Percentiles rank a stretch among this genome's conserved stretches.
Evolutionary conservation across 1,284 basidiomycete species (phyloP).

Genomic region (Sparassis latifolia): DNA sequence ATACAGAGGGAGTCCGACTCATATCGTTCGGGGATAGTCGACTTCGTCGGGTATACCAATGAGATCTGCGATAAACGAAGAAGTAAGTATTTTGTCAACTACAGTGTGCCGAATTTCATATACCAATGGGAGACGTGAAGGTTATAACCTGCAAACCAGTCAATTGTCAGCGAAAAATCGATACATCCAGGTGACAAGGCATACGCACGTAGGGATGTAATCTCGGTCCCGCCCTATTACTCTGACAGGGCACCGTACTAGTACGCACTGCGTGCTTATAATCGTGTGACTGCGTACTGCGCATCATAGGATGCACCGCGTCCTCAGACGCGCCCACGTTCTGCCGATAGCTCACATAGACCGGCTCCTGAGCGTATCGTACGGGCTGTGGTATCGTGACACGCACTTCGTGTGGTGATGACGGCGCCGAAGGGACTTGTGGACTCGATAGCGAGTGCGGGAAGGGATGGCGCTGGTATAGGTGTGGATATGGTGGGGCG

Average conservation of each 20-base stretch:
- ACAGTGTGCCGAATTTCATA: slow-evolving; percentile 5
- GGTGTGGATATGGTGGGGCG: slow-evolving; percentile 3
- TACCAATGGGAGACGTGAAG: slow-evolving; percentile 28
- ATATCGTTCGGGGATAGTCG: slow-evolving; percentile 11
- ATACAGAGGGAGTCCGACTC: slow-evolving; percentile 7
- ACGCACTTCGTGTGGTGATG: slow-evolving; percentile 1
- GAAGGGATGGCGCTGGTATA: slow-evolving; percentile 23
- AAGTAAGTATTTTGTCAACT: too few relatives aligned
- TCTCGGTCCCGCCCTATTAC: slow-evolving; percentile 6
- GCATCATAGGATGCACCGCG: too few relatives aligned
- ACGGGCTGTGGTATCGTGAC: slow-evolving; percentile 2
- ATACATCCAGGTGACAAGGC: too few relatives aligned
- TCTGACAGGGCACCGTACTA: not conserved
- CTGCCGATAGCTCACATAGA: not conserved
- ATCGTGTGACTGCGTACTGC: too few relatives aligned
- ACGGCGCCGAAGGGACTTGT: slow-evolving; percentile 11
- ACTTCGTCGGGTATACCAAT: slow-evolving; percentile 1
- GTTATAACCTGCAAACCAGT: slow-evolving; percentile 14
- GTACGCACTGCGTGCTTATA: not conserved
- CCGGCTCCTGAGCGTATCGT: not conserved
- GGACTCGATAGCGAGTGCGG: slow-evolving; percentile 22
- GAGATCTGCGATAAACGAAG: not conserved
- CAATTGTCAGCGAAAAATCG: too few relatives aligned
- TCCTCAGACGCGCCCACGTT: not conserved
- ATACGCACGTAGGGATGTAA: slow-evolving; percentile 25